Base-by-base conservation (phyloP, 495 filamentous ascomycete genomes). In the Xylaria flabelliformis region DNA sequence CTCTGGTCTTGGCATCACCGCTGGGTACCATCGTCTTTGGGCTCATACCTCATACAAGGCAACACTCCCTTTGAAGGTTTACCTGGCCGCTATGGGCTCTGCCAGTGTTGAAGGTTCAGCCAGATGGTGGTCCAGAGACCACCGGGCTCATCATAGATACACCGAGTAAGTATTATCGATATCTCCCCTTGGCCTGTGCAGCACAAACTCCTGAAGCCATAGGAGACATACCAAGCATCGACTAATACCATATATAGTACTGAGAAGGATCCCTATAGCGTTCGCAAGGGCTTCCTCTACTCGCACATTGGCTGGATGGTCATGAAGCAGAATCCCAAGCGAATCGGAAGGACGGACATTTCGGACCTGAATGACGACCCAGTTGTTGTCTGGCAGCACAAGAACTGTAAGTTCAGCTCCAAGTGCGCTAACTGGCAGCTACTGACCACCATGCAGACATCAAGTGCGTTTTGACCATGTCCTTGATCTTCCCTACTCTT, bases 181-280 rank as follows among this genome's bases (percentile, higher is more conserved):
- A 17, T 21, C 46, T n/a, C 5, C 46, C 19, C 46, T 46, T n/a
- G 19, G 8, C 7, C 0, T 50, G 51, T 56, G 51, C 7, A 29
- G 21, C 51, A 13, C 26, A 21, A 29, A 13, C 12, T n/a, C 26
- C 51, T 1, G 21, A 29, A 29, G 3, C 24, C 51, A 10, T 26
- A 13, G 36, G 36, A 29, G 26, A 29, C 26, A 56, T 55, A 13
- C n/a, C 36, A 4, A 29, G n/a, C 4, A 12, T 21, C 34, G 26
- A 41, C 68, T 70, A 64, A 70, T 12, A 26, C 6, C 1, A 26
- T 29, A n/a, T 55, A 13, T 48, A 72, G 70, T 77, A 99, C 97
- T 77, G 93, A 97, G 66, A 98, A 99, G 86, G 97, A 99, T 79
- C 97, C 97, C 32, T 99, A 98, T 88, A 97, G 93, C 65, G 97